These are phyloP conservation scores for Piedraia hortae DNA, from an alignment of 2,329 filamentous ascomycete genomes.

Conservation along the genomic window DNA sequence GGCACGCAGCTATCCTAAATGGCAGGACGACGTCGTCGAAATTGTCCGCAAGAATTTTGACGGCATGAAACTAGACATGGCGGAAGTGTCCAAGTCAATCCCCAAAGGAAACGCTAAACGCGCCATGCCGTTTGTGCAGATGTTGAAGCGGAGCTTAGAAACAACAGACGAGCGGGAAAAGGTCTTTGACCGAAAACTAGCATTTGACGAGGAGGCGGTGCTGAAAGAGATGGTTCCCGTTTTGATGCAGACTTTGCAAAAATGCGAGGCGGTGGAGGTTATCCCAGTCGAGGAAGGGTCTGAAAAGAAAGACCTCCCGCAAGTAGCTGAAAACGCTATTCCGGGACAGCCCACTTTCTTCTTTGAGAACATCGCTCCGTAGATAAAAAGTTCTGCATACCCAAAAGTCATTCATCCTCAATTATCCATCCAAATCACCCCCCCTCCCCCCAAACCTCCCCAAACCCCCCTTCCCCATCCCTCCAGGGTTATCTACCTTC, in stretches of 20 bases:
- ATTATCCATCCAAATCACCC: too few relatives aligned
- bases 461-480: too few relatives aligned
- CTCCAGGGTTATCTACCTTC: too few relatives aligned
- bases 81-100: conserved; percentile 49
- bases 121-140: conserved; percentile 89
- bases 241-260: conserved; percentile 46
- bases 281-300: conserved; percentile 35
- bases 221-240: conserved; percentile 53
- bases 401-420: conserved; percentile 1
- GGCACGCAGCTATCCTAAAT: conserved; percentile 53
- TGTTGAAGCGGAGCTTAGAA: conserved; percentile 56
- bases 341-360: conserved; percentile 59
- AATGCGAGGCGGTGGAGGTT: conserved; percentile 42
- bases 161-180: conserved; percentile 27
- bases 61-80: conserved; percentile 41
- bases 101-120: conserved; percentile 86
- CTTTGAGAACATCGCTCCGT: conserved; percentile 58
- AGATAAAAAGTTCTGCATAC: too few relatives aligned
- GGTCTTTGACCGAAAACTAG: conserved; percentile 61
- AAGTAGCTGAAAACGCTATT: conserved; percentile 42
- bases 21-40: conserved; percentile 79
- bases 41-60: conserved; percentile 47
- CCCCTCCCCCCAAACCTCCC: too few relatives aligned
- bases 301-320: conserved; percentile 27
- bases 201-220: conserved; percentile 59